phyloP scores from a whole-genome alignment of 495 filamentous ascomycete genomes.

The Penicillium mononematosum region DNA sequence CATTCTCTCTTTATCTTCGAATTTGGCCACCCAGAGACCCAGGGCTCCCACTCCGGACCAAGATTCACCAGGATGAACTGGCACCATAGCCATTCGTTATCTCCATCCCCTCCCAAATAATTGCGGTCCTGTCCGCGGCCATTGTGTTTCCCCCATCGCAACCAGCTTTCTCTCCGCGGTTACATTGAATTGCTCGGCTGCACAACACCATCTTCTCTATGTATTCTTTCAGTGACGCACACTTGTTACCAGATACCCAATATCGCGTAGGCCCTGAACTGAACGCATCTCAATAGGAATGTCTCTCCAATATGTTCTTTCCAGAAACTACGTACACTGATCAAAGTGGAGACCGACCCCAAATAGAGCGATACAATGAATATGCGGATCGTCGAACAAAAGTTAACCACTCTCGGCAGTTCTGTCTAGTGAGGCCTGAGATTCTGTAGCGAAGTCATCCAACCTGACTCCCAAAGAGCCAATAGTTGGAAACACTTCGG shows the following conservation, averaged over 20 bases:
- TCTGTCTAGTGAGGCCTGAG: no score
- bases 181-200: conserved; percentile 10
- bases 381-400: no score
- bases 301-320: background rate
- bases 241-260: conserved; percentile 10
- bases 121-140: background rate
- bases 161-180: conserved; percentile 1
- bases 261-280: conserved; percentile 3
- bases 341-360: no score
- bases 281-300: conserved; percentile 2
- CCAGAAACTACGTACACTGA: background rate
- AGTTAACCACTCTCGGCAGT: no score
- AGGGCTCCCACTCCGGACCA: conserved; percentile 8
- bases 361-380: no score
- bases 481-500: no score
- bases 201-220: conserved; percentile 8
- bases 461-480: no score
- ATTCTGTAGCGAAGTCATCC: no score
- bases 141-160: background rate
- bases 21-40: background rate
- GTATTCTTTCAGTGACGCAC: conserved; percentile 10
- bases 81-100: conserved; percentile 13
- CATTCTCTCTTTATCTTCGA: background rate
- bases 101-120: background rate
- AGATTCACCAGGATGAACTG: conserved; percentile 14